Conservation (phyloP, 83 land plant genomes). For the Picea abies region DNA sequence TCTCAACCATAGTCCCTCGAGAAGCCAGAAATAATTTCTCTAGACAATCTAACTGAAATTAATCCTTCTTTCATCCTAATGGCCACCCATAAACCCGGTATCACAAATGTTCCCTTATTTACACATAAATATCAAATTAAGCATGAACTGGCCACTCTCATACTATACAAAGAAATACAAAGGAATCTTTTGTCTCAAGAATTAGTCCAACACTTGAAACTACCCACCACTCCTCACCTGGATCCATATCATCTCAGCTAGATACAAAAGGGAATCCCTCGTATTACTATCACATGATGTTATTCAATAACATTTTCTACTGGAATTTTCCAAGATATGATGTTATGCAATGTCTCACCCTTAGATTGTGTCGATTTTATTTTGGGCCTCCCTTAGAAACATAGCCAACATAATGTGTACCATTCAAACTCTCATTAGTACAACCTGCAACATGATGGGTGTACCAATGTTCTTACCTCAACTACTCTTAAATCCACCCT, state of each 20-base stretch:
- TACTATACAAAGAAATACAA: background rate
- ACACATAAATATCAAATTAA: too few relatives aligned
- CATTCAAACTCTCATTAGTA: too few relatives aligned
- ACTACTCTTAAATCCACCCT: background rate
- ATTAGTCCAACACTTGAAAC: background rate
- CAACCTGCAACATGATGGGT: background rate
- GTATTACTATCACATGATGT: background rate
- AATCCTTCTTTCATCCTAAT: too few relatives aligned
- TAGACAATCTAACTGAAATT: too few relatives aligned
- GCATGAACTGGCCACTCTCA: too few relatives aligned
- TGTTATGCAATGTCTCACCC: background rate
- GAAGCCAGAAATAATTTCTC: too few relatives aligned
- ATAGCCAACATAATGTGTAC: background rate
- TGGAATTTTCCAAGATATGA: background rate
- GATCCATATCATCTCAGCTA: background rate
- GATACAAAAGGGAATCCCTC: background rate
- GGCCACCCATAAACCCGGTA: too few relatives aligned
- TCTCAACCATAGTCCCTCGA: too few relatives aligned
- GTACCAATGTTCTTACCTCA: background rate
- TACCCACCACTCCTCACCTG: background rate
- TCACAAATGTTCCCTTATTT: too few relatives aligned
- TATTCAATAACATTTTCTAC: background rate
- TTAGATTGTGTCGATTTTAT: background rate
- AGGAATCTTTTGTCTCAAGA: background rate
- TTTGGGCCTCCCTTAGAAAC: background rate